These are phyloP conservation scores for Tolypocladium pustulatum DNA, from an alignment of 2,329 filamentous ascomycete genomes.

Conservation along the genomic window DNA sequence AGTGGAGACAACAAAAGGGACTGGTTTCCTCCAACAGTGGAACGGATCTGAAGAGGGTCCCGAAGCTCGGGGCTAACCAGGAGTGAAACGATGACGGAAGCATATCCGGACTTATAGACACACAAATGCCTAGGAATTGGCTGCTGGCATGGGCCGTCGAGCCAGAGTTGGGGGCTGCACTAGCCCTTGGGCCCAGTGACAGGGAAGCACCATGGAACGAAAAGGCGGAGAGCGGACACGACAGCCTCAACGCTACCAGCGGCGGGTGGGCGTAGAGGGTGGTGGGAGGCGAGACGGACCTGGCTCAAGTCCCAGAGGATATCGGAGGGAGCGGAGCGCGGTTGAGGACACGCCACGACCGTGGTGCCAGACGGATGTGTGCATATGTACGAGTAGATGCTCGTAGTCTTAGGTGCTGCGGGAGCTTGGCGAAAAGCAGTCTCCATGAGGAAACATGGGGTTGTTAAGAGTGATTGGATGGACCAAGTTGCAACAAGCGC, in stretches of 20 bases:
- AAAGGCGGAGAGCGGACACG: conserved; percentile 4
- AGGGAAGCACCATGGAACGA: conserved; percentile 9
- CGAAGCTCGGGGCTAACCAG: conserved; percentile 6
- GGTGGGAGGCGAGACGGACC: neutral
- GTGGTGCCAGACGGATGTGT: neutral
- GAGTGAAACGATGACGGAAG: conserved; percentile 4
- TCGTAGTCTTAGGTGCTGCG: neutral
- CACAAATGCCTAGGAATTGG: conserved; percentile 6
- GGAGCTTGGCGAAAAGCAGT: neutral
- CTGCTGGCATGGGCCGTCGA: conserved; percentile 17
- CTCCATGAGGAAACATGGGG: neutral
- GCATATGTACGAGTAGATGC: neutral
- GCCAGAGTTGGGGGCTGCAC: conserved; percentile 15
- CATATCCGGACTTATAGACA: conserved; percentile 5
- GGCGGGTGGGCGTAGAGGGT: neutral
- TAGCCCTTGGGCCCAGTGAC: conserved; percentile 13
- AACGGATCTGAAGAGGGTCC: conserved; percentile 15
- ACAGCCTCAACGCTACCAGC: neutral
- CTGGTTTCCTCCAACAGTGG: neutral
- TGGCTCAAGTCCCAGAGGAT: neutral
- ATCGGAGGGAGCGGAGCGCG: neutral
- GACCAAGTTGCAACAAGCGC: conserved; percentile 14
- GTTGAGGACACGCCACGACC: neutral
- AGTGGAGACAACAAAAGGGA: neutral
- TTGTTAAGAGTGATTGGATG: neutral